Percentiles rank a stretch among this genome's conserved stretches.
Conservation (phyloP, 495 filamentous ascomycete species). For the Neurospora sp. region DNA sequence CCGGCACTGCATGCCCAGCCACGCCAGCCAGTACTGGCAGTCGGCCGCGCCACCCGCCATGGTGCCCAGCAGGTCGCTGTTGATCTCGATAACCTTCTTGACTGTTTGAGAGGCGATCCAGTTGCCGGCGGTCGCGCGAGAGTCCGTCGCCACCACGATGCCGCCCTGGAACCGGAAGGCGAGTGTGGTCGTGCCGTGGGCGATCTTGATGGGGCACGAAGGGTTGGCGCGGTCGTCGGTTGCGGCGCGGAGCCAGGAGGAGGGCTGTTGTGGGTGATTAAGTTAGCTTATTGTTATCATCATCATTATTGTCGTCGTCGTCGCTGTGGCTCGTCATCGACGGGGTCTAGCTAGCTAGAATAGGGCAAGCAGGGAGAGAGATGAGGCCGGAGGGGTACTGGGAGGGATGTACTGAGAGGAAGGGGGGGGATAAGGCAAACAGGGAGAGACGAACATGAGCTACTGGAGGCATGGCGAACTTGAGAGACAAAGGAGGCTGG, state of each 20-base stretch:
- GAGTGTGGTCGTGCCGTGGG: slow-evolving; percentile 97
- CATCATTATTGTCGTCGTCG: slow-evolving; percentile 1
- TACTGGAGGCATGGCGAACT: slow-evolving; percentile 91
- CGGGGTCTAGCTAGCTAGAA: slow-evolving; percentile 1
- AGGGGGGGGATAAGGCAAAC: neutral
- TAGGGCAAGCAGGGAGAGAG: neutral
- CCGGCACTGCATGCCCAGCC: slow-evolving; percentile 97
- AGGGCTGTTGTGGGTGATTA: slow-evolving; percentile 41
- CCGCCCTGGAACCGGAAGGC: slow-evolving; percentile 96
- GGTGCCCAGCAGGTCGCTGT: slow-evolving; percentile 81
- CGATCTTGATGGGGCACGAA: slow-evolving; percentile 94
- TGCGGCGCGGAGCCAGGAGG: slow-evolving; percentile 89
- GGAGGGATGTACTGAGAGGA: neutral
- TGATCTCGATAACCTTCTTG: slow-evolving; percentile 98
- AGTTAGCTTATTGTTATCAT: slow-evolving; percentile 4
- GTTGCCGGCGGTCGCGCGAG: slow-evolving; percentile 87
- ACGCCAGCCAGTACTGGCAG: slow-evolving; percentile 99
- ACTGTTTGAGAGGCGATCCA: slow-evolving; percentile 99
- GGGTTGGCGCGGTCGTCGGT: slow-evolving; percentile 97
- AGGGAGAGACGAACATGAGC: slow-evolving; percentile 55
- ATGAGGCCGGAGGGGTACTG: neutral
- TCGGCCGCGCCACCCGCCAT: slow-evolving; percentile 99
- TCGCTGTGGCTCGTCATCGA: neutral
- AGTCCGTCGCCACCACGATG: slow-evolving; percentile 97
- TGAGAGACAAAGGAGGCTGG: slow-evolving; percentile 63